These are phyloP conservation scores for Pseudocercospora pini-densiflorae DNA, from an alignment of 2,329 filamentous ascomycete species.

Conservation along the genomic window DNA sequence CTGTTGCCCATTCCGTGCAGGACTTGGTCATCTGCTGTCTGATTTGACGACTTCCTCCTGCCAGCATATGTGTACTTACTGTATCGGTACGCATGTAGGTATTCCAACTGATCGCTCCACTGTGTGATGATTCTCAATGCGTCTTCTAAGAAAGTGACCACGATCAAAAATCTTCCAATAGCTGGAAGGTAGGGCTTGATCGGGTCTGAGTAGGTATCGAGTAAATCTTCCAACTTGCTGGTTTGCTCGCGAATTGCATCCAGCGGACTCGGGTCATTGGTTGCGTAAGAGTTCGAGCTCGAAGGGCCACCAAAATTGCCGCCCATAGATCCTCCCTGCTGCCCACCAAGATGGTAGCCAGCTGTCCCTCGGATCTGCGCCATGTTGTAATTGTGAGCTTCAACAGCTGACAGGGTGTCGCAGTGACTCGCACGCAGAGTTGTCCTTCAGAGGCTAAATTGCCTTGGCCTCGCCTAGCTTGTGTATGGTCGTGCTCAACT, in stretches of 20 bases:
- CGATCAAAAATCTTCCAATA: slow-evolving; percentile 95
- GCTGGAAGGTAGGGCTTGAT: slow-evolving; percentile 97
- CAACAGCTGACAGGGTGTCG: not conserved
- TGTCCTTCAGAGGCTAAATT: not conserved
- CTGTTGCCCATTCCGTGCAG: slow-evolving; percentile 2
- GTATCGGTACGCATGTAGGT: slow-evolving; percentile 88
- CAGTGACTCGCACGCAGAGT: not conserved
- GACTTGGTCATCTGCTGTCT: not conserved
- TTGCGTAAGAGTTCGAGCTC: slow-evolving; percentile 55
- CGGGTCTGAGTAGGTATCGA: slow-evolving; percentile 87
- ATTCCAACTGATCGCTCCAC: slow-evolving; percentile 93
- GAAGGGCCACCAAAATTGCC: slow-evolving; percentile 50
- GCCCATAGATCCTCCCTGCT: slow-evolving; percentile 55
- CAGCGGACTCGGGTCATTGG: slow-evolving; percentile 74
- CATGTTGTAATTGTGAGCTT: slow-evolving; percentile 44
- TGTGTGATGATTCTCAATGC: slow-evolving; percentile 95
- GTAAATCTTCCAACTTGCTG: slow-evolving; percentile 94
- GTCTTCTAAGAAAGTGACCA: slow-evolving; percentile 98
- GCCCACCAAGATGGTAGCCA: slow-evolving; percentile 81
- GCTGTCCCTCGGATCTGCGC: slow-evolving; percentile 67
- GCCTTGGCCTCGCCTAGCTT: not conserved
- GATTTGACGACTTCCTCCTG: not conserved
- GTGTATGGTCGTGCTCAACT: not conserved
- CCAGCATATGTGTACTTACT: slow-evolving; percentile 65
- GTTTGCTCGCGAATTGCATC: slow-evolving; percentile 93